Percentiles rank a stretch among this genome's conserved stretches.
phyloP scores from a whole-genome alignment of 768 basidiomycete species.

The Lyophyllum decastes region DNA sequence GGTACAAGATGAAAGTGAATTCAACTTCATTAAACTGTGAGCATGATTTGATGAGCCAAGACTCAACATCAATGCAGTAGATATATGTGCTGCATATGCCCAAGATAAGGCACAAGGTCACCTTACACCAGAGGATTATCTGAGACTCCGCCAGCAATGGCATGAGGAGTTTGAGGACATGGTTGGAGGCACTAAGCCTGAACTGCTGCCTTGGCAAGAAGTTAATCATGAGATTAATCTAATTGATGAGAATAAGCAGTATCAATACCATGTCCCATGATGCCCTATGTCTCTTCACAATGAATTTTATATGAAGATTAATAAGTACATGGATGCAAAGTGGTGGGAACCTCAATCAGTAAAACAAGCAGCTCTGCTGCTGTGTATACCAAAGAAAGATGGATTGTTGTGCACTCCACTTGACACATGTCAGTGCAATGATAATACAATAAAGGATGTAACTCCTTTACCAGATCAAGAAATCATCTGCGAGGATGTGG shows the following conservation, averaged over 20 bases:
- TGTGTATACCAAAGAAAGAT: conserved; percentile 31
- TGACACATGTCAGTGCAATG: not conserved
- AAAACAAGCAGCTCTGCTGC: conserved; percentile 29
- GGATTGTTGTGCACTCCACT: not conserved
- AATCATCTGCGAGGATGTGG: not conserved
- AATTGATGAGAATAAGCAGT: conserved; percentile 31
- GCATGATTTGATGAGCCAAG: not conserved
- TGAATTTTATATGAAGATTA: conserved; percentile 31
- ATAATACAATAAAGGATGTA: conserved; percentile 3
- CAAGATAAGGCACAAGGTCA: not conserved
- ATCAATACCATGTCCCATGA: conserved; percentile 28
- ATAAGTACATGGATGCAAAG: conserved; percentile 26
- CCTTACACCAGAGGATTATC: conserved; percentile 13
- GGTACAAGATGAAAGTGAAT: not conserved
- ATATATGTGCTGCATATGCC: not conserved
- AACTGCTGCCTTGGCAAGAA: conserved; percentile 32
- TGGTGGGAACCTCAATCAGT: conserved; percentile 34
- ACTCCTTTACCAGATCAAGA: conserved; percentile 1
- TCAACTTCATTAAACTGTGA: not conserved
- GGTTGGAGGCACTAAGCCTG: conserved; percentile 18
- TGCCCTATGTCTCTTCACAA: conserved; percentile 33
- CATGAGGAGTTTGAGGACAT: conserved; percentile 23
- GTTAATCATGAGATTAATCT: conserved; percentile 41
- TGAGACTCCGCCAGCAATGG: conserved; percentile 19
- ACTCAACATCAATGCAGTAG: not conserved